These are phyloP conservation scores for Yarrowia sp. DNA, from an alignment of 805 yeast genomes.

Conservation along the genomic window DNA sequence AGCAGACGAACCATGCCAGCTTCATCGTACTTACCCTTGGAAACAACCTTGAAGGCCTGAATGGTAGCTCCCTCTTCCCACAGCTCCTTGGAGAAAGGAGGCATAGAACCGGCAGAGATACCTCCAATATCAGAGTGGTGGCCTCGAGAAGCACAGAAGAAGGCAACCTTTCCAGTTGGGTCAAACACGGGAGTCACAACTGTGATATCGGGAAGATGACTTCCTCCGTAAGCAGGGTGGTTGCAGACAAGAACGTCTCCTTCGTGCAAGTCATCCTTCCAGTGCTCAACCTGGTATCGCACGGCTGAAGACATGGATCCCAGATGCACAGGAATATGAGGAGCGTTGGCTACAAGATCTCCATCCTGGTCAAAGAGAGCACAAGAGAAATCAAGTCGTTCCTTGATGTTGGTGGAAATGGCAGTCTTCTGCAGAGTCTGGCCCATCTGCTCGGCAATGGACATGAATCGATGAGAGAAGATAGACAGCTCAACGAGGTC, in stretches of 20 bases:
- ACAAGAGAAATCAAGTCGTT: constrained; percentile 82
- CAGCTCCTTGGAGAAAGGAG: constrained; percentile 83
- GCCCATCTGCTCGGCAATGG: constrained; percentile 92
- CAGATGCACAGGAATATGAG: constrained; percentile 85
- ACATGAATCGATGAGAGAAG: constrained; percentile 85
- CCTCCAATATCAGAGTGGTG: constrained; percentile 98
- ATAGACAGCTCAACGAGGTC: constrained; percentile 79
- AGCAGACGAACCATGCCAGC: constrained; percentile 67
- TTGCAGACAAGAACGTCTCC: constrained; percentile 83
- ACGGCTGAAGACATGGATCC: constrained; percentile 88
- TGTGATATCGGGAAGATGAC: constrained; percentile 89
- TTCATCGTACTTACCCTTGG: constrained; percentile 76
- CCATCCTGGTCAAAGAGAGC: constrained; percentile 80
- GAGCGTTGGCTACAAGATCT: constrained; percentile 86
- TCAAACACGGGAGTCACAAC: constrained; percentile 88
- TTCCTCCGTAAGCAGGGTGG: constrained; percentile 86
- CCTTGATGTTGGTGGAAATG: constrained; percentile 83
- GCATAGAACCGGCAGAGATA: constrained; percentile 90
- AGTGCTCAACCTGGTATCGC: constrained; percentile 64
- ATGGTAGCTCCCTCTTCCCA: constrained; percentile 94
- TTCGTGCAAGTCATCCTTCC: constrained; percentile 68
- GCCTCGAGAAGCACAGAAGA: constrained; percentile 92
- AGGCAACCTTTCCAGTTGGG: constrained; percentile 60
- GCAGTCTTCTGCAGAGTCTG: constrained; percentile 78
- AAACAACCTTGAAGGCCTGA: constrained; percentile 74